Base-by-base conservation (phyloP, 345 rosid species). In the Salix caprea region DNA sequence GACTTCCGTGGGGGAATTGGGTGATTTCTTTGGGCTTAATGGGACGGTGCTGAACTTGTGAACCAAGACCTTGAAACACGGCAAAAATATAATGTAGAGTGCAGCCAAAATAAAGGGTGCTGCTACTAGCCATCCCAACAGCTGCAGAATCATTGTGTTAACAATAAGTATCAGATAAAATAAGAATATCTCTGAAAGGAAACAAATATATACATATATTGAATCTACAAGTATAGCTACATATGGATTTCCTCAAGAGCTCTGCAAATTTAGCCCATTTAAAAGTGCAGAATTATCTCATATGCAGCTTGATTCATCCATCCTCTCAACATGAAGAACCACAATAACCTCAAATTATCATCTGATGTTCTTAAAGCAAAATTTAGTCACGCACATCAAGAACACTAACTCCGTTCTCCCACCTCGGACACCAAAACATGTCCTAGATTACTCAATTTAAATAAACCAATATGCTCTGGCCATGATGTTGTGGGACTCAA, bases 61-160 rank as follows among this genome's bases (percentile, higher is more conserved):
- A 32, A 91, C 86, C 84, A 91, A 70, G 46, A 88, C 14, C 86
- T 87, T 88, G 87, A 88, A 88, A 75, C 85, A 78, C 0, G 96
- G 96, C 64, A 88, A 83, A 73, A 86, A 80, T 69, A 90, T 11
- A 12, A 83, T 18, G 78, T 84, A 86, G 56, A 90, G 89, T 13
- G 67, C 74, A 23, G 75, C 86, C 79, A 90, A 30, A 65, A 88
- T 80, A 71, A 89, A 74, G 36, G 94, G 94, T 16, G 89, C 85
- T 1, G 92, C 91, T 2, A 91, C 86, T 44, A 87, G 81, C 96
- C 94, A 91, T 78, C 96, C 96, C 78, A 90, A 40, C 83, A 91
- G 72, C 96, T 91, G 92, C 88, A 78, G 28, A 80, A 71, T 5
- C n/a, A 61, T 16, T 23, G 26, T 1, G 16, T 34, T 19, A 6